phyloP scores from a whole-genome alignment of 2,329 filamentous ascomycete species.

The Aspergillus japonicus region DNA sequence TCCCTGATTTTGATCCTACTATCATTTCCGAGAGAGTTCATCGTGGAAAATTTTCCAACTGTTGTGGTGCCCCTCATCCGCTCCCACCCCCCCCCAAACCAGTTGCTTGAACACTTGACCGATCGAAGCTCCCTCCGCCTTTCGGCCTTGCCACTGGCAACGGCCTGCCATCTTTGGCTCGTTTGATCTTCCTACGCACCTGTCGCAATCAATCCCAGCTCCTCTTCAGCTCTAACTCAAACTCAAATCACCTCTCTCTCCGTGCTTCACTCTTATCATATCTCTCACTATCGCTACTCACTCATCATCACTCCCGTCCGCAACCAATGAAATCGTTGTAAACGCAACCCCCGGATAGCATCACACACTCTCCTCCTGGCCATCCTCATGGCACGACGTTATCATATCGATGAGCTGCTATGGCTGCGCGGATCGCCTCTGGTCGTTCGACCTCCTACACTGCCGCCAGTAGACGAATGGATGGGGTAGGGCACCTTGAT shows the following conservation, averaged over 20 bases:
- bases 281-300: constrained; percentile 7
- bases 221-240: background rate
- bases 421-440: constrained; percentile 77
- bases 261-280: background rate
- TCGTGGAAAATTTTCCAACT: background rate
- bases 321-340: constrained; percentile 32
- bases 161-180: constrained; percentile 10
- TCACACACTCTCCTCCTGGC: constrained; percentile 17
- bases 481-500: constrained; percentile 69
- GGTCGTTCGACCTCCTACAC: constrained; percentile 72
- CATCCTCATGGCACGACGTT: constrained; percentile 55
- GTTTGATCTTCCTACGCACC: constrained; percentile 1
- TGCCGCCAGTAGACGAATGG: constrained; percentile 89
- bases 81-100: constrained; percentile 3
- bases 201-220: background rate
- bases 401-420: constrained; percentile 73
- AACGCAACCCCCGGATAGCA: constrained; percentile 16
- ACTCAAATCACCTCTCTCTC: background rate
- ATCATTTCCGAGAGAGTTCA: background rate
- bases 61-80: constrained; percentile 19
- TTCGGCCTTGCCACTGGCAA: constrained; percentile 18
- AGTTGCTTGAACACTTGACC: constrained; percentile 9
- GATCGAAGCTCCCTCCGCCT: constrained; percentile 11
- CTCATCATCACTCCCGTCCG: constrained; percentile 6
- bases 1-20: background rate